Base-by-base conservation (phyloP, 176 grass and related monocot genomes). In the Guadua angustifolia region DNA sequence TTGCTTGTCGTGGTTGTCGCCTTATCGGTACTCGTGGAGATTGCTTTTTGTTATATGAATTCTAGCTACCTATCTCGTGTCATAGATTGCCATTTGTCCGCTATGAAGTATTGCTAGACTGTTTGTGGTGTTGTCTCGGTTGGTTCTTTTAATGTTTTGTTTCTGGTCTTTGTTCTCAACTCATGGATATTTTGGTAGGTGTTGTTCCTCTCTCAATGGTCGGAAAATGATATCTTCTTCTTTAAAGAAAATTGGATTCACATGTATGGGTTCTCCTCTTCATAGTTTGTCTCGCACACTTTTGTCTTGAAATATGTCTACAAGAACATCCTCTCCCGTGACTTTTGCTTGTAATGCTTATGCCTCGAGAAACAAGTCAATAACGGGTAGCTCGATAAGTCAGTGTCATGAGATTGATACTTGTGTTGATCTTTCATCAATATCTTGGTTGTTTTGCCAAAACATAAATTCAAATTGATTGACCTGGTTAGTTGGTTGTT, bases 1-100 rank as follows among this genome's bases (percentile, higher is more conserved):
- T 88, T 86, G 73, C 73, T 73, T 85, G 60, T 47, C 64, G 52
- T 73, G 74, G 55, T 89, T 88, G n/a, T n/a, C n/a, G n/a, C n/a
- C n/a, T n/a, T n/a, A n/a, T n/a, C 83, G 64, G 59, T 83, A 72
- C 85, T 71, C 35, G 18, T 63, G 84, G 64, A 89, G 47, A 85
- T 62, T 73, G 17, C 35, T 50, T 24, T 86, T 65, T 87, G 40
- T 74, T 57, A 44, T 83, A 84, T 82, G 72, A 56, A 93, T 70
- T 79, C 49, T 35, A 33, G 77, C 46, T 82, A 71, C 69, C 60
- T 52, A 44, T 69, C n/a, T 88, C n/a, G 66, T 82, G 72, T 82
- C 84, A 64, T 90, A 85, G 88, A 79, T 77, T 78, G 59, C 82
- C 62, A 74, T 32, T 73, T 63, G 61, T 88, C 78, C 82, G 40